Evolutionary conservation across 2,329 filamentous ascomycete genomes (phyloP), one percentile per base, ranked within the genome.

Genomic region (Diaporthe sp.): DNA sequence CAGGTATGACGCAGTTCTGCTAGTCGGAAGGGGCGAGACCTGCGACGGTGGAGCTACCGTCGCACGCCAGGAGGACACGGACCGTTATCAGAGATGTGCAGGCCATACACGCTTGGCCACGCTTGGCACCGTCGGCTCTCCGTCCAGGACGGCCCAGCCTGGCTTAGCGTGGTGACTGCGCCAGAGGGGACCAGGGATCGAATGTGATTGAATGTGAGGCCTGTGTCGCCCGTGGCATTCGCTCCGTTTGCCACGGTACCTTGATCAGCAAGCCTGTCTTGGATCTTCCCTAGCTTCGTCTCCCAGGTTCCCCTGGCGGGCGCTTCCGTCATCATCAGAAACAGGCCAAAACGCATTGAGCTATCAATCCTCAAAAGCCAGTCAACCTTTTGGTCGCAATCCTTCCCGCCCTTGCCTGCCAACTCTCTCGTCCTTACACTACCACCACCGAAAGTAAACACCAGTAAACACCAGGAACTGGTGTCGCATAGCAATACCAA

Each of bases 251-350:
- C 28, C 28, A 67, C 44, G 22, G 61, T 42, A 49, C 58, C n/a
- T 25, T 44, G 37, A 25, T 39, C 34, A 42, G n/a, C 37, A 61
- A 39, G 13, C 22, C 58, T 61, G 37, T 28, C 61, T 28, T 49
- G 42, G 37, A 65, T 46, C 61, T 65, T 31, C 61, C 61, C 61
- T 53, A 53, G 46, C 65, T 68, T 53, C 46, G 39, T 37, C n/a
- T 68, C 46, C 65, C 13, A 53, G 46, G 46, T 68, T 68, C 65
- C 65, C 65, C 65, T 68, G 65, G 65, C 65, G 65, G 46, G 65
- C 46, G n/a, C 65, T 68, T 68, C 65, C 46, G 65, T 68, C 62
- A 68, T 53, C 31, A 53, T n/a, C 65, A 68, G 65, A 53, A 68
- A 68, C 65, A 53, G 65, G 46, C 65, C 22, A 25, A 53, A 31